A percentile compares a stretch with the other conserved stretches of the same genome.
phyloP scores from a whole-genome alignment of 768 basidiomycete genomes.

The Leccinum pellstonianum region DNA sequence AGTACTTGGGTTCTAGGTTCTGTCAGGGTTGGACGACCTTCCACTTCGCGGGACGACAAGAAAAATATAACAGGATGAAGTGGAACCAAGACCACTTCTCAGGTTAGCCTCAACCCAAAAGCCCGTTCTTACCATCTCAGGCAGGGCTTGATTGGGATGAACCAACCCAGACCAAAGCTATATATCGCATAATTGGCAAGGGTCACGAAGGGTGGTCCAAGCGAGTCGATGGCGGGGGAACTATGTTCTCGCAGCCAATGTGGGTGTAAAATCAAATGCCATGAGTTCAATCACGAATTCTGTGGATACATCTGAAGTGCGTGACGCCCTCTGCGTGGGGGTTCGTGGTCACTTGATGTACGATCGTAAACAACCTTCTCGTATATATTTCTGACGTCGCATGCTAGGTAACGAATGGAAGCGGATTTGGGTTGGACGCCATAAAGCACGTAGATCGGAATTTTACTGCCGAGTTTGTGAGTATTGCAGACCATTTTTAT shows the following conservation, averaged over 20 bases:
- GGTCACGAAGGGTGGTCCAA: slow-evolving; percentile 79
- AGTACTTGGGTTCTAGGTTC: slow-evolving; percentile 3
- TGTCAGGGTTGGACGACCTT: slow-evolving; percentile 80
- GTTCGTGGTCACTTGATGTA: slow-evolving; percentile 65
- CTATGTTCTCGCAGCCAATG: slow-evolving; percentile 78
- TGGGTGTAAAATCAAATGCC: slow-evolving; percentile 32
- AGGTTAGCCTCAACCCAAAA: slow-evolving; percentile 41
- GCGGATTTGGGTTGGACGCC: slow-evolving; percentile 85
- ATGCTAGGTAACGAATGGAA: slow-evolving; percentile 60
- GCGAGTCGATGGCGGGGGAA: slow-evolving; percentile 81
- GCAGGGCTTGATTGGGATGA: slow-evolving; percentile 85
- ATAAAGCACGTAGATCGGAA: slow-evolving; percentile 83
- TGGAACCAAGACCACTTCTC: slow-evolving; percentile 84
- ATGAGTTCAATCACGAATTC: slow-evolving; percentile 4
- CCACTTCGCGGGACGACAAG: slow-evolving; percentile 73
- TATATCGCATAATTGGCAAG: slow-evolving; percentile 70
- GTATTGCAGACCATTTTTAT: slow-evolving; percentile 16
- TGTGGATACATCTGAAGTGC: slow-evolving; percentile 46
- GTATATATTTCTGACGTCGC: not conserved
- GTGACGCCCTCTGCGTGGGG: slow-evolving; percentile 78
- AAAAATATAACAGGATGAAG: slow-evolving; percentile 70
- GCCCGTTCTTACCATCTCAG: not conserved
- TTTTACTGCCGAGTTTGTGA: slow-evolving; percentile 70
- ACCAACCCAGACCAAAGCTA: slow-evolving; percentile 51
- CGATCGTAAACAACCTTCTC: slow-evolving; percentile 1